Percentiles rank a stretch among this genome's conserved stretches.
These are phyloP conservation scores for Pseudonitzschia multiseries DNA, from an alignment of 108 stramenopile genomes.

Conservation along the genomic window DNA sequence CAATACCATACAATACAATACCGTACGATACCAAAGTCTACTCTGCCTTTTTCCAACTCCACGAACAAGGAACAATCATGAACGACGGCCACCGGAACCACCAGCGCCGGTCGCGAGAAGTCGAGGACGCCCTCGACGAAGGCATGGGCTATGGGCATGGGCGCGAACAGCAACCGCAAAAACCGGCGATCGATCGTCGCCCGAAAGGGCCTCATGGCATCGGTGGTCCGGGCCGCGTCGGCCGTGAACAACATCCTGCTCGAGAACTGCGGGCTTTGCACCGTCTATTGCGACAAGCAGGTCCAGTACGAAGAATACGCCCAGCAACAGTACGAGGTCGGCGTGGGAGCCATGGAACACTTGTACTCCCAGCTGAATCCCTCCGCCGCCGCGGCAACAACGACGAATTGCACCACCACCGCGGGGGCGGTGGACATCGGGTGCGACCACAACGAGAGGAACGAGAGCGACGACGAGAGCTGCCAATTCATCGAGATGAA, in stretches of 20 bases:
- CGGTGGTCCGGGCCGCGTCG: conserved; percentile 24
- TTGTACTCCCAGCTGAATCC: conserved; percentile 3
- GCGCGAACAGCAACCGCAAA: too few species aligned
- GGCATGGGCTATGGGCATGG: too few species aligned
- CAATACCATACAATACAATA: too few species aligned
- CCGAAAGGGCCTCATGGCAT: conserved; percentile 8
- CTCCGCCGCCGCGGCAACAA: not conserved
- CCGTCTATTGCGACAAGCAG: conserved; percentile 38
- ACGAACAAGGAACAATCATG: too few species aligned
- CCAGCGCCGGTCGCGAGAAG: too few species aligned
- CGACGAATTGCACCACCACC: too few species aligned
- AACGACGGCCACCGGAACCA: too few species aligned
- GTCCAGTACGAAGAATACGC: conserved; percentile 32
- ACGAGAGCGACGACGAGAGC: not conserved
- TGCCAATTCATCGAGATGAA: not conserved
- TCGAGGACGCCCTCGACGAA: too few species aligned
- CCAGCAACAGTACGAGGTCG: conserved; percentile 16
- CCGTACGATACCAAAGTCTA: too few species aligned
- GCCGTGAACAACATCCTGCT: conserved; percentile 18
- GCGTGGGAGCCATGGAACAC: conserved; percentile 8
- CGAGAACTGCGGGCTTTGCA: conserved; percentile 32
- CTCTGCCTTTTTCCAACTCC: too few species aligned
- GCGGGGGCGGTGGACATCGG: not conserved
- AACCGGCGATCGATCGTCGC: not conserved
- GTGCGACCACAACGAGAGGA: not conserved